Base-by-base conservation (phyloP, 345 rosid species). In the Eucalyptus erythrocorys region DNA sequence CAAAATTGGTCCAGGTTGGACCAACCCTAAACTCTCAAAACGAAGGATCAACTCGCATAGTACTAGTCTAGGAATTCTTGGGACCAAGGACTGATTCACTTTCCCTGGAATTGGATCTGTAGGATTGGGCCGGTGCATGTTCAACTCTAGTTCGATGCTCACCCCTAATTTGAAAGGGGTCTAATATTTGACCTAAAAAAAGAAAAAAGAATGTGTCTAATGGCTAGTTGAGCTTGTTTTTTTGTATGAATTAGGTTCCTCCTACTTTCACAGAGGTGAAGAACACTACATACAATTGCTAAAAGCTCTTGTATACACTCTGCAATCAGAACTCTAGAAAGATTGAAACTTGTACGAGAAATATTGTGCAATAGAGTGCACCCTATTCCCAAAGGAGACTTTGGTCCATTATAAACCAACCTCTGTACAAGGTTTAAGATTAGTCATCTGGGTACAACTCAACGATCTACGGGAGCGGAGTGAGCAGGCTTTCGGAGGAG, bases 101-200 rank as follows among this genome's bases (percentile, higher is more conserved):
- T 51, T 51, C 57, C 57, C 0, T n/a, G n/a, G n/a, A n/a, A n/a
- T n/a, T n/a, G n/a, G n/a, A n/a, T n/a, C n/a, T n/a, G n/a, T n/a
- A n/a, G n/a, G n/a, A n/a, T n/a, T n/a, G 37, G 21, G 27, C 81
- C 91, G 92, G 95, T 97, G 48, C 57, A 95, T 71, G 92, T 92
- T 88, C 92, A 90, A 90, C 21, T 34, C 4, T 15, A 17, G 12
- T 16, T 37, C 4, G 12, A 0, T 32, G 24, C 42, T 66, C 24
- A 66, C 13, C 24, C 42, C 79, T 66, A 66, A 51, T 21, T 51
- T 51, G 10, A 3, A 51, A 51, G 7, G 26, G 21, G 57, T 51
- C 10, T 3, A 51, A 51, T 51, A 10, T 51, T 51, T 51, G 10
- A 51, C 57, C 57, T 10, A 6, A 49, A 49, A 49, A 49, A 7